Percentiles rank a stretch among this genome's conserved stretches.
Conservation (phyloP, 768 basidiomycete genomes). For the Macrolepiota albuminosa region DNA sequence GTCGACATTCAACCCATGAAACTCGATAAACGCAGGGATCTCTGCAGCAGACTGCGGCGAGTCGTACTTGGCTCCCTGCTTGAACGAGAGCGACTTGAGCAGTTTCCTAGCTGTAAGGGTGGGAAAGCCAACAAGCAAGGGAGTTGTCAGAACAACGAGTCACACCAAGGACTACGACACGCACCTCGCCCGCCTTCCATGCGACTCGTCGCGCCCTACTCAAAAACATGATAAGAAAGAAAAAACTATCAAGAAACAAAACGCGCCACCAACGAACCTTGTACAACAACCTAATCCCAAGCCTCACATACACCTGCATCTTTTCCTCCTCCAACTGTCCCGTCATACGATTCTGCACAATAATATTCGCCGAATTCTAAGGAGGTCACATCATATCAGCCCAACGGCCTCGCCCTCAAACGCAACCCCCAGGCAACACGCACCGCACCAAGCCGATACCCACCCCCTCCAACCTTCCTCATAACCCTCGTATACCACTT, state of each 20-base stretch:
- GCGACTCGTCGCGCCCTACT: conserved; percentile 66
- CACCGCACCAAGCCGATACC: conserved; percentile 88
- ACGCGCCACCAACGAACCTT: conserved; percentile 45
- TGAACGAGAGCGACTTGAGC: conserved; percentile 85
- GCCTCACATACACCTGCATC: conserved; percentile 89
- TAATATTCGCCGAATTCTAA: conserved; percentile 95
- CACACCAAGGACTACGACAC: conserved; percentile 15
- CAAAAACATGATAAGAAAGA: too few species aligned
- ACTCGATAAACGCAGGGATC: conserved; percentile 84
- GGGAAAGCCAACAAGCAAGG: too few species aligned
- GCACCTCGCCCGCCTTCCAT: conserved; percentile 88
- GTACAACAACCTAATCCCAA: conserved; percentile 92
- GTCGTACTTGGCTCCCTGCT: conserved; percentile 93
- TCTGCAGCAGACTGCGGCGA: conserved; percentile 77
- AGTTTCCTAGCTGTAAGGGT: conserved; percentile 54
- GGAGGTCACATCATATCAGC: too few species aligned
- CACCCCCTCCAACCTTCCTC: conserved; percentile 78
- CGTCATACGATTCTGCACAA: conserved; percentile 90
- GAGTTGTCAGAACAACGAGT: background rate
- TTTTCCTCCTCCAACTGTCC: conserved; percentile 96
- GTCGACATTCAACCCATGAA: conserved; percentile 77
- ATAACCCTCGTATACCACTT: conserved; percentile 96
- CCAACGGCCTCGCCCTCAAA: too few species aligned
- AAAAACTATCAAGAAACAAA: too few species aligned
- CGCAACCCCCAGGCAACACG: conserved; percentile 21